A percentile compares a stretch with the other conserved stretches of the same genome.
Conservation (phyloP, 805 yeast species). For the Lipomyces oligophaga region DNA sequence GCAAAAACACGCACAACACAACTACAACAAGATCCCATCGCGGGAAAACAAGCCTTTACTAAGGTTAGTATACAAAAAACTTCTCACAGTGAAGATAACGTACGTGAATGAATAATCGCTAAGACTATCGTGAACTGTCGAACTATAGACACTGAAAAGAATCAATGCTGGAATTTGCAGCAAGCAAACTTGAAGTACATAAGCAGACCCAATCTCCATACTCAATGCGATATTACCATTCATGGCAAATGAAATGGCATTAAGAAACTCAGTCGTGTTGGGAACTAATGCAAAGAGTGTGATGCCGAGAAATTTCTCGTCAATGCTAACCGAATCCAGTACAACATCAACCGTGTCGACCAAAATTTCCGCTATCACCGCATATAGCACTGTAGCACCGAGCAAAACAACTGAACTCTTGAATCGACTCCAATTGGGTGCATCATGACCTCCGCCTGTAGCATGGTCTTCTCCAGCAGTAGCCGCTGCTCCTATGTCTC, state of each 20-base stretch:
- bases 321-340: slow-evolving; percentile 67
- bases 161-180: slow-evolving; percentile 91
- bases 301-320: slow-evolving; percentile 87
- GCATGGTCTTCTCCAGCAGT: slow-evolving; percentile 30
- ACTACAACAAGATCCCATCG: slow-evolving; percentile 91
- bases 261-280: slow-evolving; percentile 91
- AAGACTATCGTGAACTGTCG: slow-evolving; percentile 29
- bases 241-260: slow-evolving; percentile 94
- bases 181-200: slow-evolving; percentile 91
- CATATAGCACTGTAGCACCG: slow-evolving; percentile 81
- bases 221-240: slow-evolving; percentile 94
- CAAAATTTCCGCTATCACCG: slow-evolving; percentile 88
- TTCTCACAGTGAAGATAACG: slow-evolving; percentile 3
- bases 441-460: slow-evolving; percentile 76
- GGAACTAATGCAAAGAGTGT: slow-evolving; percentile 96
- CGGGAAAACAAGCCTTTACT: slow-evolving; percentile 82
- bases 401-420: slow-evolving; percentile 80
- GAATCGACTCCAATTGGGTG: slow-evolving; percentile 91
- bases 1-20: slow-evolving; percentile 77
- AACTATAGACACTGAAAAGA: slow-evolving; percentile 40
- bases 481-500: slow-evolving; percentile 4
- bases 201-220: slow-evolving; percentile 97
- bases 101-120: slow-evolving; percentile 29
- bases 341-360: slow-evolving; percentile 92
- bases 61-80: slow-evolving; percentile 36